Percentiles rank a stretch among this genome's conserved stretches.
Evolutionary conservation across 805 yeast species (phyloP).

Genomic region (Nakazawaea populi): DNA sequence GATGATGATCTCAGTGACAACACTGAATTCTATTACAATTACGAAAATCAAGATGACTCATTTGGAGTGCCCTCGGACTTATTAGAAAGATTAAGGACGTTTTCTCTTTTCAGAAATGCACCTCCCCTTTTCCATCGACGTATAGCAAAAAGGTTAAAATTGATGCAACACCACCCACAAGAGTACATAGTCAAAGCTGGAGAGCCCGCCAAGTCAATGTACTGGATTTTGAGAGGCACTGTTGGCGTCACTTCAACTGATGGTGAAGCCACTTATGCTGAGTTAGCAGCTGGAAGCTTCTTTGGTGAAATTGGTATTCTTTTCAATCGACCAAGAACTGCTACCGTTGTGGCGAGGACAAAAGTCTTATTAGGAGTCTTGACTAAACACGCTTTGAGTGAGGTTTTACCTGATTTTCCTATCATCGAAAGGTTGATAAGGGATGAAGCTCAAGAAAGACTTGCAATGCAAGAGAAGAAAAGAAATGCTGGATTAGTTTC

Average conservation of each 20-base stretch:
- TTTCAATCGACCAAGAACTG: constrained; percentile 72
- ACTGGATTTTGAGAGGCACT: constrained; percentile 71
- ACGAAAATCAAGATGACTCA: background rate
- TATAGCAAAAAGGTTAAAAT: constrained; percentile 49
- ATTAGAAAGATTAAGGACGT: constrained; percentile 46
- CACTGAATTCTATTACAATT: background rate
- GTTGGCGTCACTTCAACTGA: constrained; percentile 75
- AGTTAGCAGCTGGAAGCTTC: constrained; percentile 59
- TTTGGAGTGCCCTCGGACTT: constrained; percentile 45
- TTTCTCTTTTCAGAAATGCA: constrained; percentile 62
- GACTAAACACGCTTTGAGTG: constrained; percentile 55
- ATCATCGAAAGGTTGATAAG: constrained; percentile 60
- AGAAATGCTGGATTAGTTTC: constrained; percentile 35
- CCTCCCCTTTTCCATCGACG: constrained; percentile 59
- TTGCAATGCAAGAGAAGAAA: constrained; percentile 64
- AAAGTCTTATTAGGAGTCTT: constrained; percentile 63
- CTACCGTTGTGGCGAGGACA: constrained; percentile 68
- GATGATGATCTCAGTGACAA: background rate
- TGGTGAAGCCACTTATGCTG: constrained; percentile 72
- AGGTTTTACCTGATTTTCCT: constrained; percentile 59
- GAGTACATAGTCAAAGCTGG: constrained; percentile 67
- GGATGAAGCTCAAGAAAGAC: constrained; percentile 74
- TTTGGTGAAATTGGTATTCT: constrained; percentile 79
- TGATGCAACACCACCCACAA: constrained; percentile 61
- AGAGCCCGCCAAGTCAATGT: constrained; percentile 71